Evolutionary conservation across 2,329 filamentous ascomycete species (phyloP), one percentile per base, ranked within the genome.

Genomic region (Aspergillus quadrilineatus): DNA sequence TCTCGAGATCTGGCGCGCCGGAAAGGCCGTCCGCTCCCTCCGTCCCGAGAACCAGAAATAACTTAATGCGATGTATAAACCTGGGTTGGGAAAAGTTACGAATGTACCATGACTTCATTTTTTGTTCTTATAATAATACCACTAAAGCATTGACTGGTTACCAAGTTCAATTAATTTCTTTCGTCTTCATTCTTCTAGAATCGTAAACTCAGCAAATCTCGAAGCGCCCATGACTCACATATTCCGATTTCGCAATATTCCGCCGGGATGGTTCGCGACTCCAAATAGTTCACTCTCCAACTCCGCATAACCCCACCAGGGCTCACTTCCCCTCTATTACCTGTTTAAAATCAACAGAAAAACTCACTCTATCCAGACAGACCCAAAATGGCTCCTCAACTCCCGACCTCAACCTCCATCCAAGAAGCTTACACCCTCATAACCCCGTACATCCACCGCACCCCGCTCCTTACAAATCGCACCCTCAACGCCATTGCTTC

Each of bases 1-100:
- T 74, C 82, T 99, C 73, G 94, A 99, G 86, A 99, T 99, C 86
- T 99, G 94, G 94, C 87, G 90, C 74, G 94, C 94, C 65, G 94
- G 94, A 78, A 97, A 97, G 88, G 90, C 94, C 70, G 94, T 99
- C 72, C 89, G 93, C 69, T 82, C 85, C 73, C 89, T 94, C 74
- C 89, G 90, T 74, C 90, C 89, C 67, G 89, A 94, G 84, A 93
- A 93, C 84, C 85, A 89, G 79, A 88, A 89, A 79, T 90, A 87
- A 81, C 67, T 67, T 59, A 42, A 29, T 49, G 58, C 63, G 56
- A 61, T 68, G 61, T 58, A 63, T 63, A 59, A 63, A 58, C 53
- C 56, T 59, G 59, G 63, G 56, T 61, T 62, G 60, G 60, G 65
- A 70, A 71, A 69, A 68, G 63, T 70, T 69, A 70, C 66, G 69